Base-by-base conservation (phyloP, 345 rosid species). In the Moricandia arvensis region DNA sequence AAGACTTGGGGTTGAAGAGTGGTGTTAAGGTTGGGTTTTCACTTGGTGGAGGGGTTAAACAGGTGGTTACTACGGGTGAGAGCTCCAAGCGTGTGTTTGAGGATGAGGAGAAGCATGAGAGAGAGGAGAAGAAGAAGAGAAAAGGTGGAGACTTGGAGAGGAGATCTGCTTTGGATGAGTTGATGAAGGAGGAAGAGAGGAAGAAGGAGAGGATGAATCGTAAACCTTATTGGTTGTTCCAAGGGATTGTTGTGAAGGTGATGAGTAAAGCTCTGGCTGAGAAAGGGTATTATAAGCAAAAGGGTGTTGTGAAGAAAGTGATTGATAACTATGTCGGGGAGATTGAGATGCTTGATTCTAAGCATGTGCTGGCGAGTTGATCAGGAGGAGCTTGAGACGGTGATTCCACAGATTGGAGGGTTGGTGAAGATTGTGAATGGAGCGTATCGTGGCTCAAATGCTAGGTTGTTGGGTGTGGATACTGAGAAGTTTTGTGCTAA, bases 351-450 rank as follows among this genome's bases (percentile, higher is more conserved):
- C 80, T 90, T 16, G 92, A 90, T 69, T 87, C 74, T 66, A 95
- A 91, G 80, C 97, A 95, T 57, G 80, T 81, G 21, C 65, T 95
- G 81, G 81, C 81, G 96, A 71, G 92, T 95, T 69, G 99, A 95
- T 80, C 97, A 90, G 72, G 93, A 87, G 75, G 99, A 95, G 90
- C 90, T 95, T n/a, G 97, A 95, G 85, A 95, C 97, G 0, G 99
- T 92, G 75, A 86, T 92, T 72, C 99, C 97, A 0, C 97, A 95
- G 66, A 86, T 89, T 27, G 97, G 97, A 63, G 85, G 93, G 18
- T 34, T 80, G 54, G 92, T 95, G 71, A 89, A 80, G 87, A 83
- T 95, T 18, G 93, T 92, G 37, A 95, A 95, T 16, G 99, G 97
- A 0, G 99, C 97, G 0, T 94, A 94, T 65, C 86, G 97, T 21